These are phyloP conservation scores for Myxozyma neglecta DNA, from an alignment of 805 yeast genomes.

Conservation along the genomic window DNA sequence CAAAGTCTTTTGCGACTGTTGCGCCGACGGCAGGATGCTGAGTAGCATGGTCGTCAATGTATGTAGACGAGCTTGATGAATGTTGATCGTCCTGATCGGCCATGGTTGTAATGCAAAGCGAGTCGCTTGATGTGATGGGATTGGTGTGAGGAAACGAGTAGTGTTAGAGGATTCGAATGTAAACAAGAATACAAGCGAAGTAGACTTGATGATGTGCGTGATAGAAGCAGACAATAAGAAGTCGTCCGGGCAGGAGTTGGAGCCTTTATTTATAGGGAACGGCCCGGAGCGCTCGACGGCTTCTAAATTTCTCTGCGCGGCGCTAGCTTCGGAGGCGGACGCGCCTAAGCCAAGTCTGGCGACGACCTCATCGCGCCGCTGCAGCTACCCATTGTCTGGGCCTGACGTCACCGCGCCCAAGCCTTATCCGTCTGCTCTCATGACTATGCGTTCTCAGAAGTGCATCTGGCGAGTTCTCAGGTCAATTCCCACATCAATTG, in stretches of 20 bases:
- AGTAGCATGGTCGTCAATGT: background rate
- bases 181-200: background rate
- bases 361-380: background rate
- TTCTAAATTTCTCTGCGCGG: background rate
- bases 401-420: background rate
- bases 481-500: too few species aligned
- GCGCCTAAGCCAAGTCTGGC: background rate
- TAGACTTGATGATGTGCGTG: background rate
- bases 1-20: constrained; percentile 5
- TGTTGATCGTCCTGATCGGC: background rate
- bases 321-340: background rate
- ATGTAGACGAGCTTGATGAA: constrained; percentile 13
- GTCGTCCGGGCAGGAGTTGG: background rate
- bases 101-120: background rate
- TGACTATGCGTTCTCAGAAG: background rate
- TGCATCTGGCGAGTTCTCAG: too few species aligned
- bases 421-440: background rate
- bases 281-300: background rate
- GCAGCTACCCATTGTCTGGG: background rate
- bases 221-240: background rate
- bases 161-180: background rate
- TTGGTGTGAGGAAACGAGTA: background rate
- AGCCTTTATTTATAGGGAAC: background rate
- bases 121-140: background rate
- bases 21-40: background rate